Conservation (phyloP, 225 moss, liverwort and hornwort species). For the Sphagnum tenellum region DNA sequence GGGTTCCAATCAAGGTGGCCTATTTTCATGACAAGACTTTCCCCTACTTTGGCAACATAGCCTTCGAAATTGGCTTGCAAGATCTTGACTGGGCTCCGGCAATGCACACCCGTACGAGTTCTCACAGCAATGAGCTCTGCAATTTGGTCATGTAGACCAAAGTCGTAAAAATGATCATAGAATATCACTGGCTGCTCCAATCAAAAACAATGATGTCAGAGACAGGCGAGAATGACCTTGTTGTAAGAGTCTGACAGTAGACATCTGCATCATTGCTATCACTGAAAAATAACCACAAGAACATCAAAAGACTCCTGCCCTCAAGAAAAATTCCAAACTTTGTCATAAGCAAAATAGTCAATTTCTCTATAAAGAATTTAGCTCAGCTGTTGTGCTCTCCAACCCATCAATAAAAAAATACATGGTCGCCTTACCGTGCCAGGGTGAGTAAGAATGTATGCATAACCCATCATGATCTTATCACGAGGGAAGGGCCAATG, state of each 20-base stretch:
- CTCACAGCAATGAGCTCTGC: constrained; percentile 78
- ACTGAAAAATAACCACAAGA: not conserved
- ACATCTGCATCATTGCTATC: not conserved
- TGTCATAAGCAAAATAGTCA: too few species aligned
- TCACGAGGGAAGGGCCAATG: constrained; percentile 50
- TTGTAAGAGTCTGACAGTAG: not conserved
- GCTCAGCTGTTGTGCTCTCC: not conserved
- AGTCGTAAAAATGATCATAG: constrained; percentile 89
- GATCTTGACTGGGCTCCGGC: constrained; percentile 70
- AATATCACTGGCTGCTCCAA: constrained; percentile 75
- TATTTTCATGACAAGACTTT: constrained; percentile 67
- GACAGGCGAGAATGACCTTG: not conserved
- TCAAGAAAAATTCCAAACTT: too few species aligned
- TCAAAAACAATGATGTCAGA: not conserved
- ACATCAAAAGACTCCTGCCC: not conserved
- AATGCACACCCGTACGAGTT: constrained; percentile 64
- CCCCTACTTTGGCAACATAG: constrained; percentile 66
- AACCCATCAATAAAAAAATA: not conserved
- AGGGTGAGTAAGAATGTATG: constrained; percentile 44
- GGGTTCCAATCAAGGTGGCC: constrained; percentile 86
- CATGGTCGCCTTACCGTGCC: constrained; percentile 27
- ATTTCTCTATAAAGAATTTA: not conserved
- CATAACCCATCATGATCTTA: constrained; percentile 34
- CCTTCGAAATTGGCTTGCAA: constrained; percentile 90
- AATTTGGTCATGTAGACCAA: constrained; percentile 80